phyloP scores from a whole-genome alignment of 2,329 filamentous ascomycete genomes.

The Aspergillus carbonarius region DNA sequence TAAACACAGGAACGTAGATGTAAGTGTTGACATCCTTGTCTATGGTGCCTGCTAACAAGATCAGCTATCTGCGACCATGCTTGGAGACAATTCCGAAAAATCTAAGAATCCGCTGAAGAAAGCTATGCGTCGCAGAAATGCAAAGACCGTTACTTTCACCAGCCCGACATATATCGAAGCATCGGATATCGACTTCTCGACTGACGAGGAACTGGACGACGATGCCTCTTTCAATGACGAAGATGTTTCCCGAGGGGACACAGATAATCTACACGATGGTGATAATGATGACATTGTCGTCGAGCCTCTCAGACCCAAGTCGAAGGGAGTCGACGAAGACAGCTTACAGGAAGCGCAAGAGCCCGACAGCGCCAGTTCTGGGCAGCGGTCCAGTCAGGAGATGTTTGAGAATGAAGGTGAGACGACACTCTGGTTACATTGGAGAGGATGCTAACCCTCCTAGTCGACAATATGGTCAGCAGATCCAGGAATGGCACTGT shows the following conservation, averaged over 20 bases:
- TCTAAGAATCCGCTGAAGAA: conserved; percentile 79
- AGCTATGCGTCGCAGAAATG: conserved; percentile 75
- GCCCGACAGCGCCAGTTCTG: conserved; percentile 32
- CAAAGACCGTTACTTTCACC: conserved; percentile 83
- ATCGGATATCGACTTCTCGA: conserved; percentile 81
- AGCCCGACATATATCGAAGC: conserved; percentile 85
- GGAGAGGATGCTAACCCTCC: conserved; percentile 18
- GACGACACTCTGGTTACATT: background rate
- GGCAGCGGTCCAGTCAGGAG: conserved; percentile 63
- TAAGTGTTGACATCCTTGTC: conserved; percentile 49
- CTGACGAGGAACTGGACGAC: conserved; percentile 67
- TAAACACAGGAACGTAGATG: conserved; percentile 97
- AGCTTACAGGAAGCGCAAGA: conserved; percentile 24
- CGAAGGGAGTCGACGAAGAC: conserved; percentile 28
- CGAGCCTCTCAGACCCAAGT: conserved; percentile 46
- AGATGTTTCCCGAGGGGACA: conserved; percentile 45
- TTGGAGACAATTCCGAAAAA: conserved; percentile 73
- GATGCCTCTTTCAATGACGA: conserved; percentile 47
- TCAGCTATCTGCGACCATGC: conserved; percentile 68
- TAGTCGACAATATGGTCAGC: conserved; percentile 35
- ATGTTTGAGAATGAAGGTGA: conserved; percentile 54
- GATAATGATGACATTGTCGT: conserved; percentile 43
- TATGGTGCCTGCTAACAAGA: conserved; percentile 18
- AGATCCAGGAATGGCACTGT: conserved; percentile 81
- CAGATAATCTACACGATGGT: conserved; percentile 31